phyloP scores from a whole-genome alignment of 495 filamentous ascomycete genomes.

The Barbatosphaeria neglecta region DNA sequence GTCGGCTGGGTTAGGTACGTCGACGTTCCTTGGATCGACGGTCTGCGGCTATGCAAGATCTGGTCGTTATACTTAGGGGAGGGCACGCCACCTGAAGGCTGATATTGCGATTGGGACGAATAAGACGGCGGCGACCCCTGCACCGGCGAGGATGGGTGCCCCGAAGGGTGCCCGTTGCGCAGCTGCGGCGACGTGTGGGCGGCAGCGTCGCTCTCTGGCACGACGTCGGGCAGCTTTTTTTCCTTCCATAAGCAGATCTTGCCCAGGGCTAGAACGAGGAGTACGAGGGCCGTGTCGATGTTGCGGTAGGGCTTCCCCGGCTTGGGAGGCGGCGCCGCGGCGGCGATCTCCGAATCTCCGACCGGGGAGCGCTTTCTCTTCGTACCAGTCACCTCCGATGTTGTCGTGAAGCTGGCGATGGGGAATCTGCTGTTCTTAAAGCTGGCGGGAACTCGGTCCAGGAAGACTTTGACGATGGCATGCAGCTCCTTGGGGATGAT shows the following conservation, averaged over 20 bases:
- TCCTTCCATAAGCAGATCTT: slow-evolving; percentile 62
- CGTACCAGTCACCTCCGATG: slow-evolving; percentile 25
- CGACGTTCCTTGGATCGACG: slow-evolving; percentile 30
- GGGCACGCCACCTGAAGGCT: slow-evolving; percentile 23
- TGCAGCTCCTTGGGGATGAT: slow-evolving; percentile 41
- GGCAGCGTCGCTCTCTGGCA: slow-evolving; percentile 30
- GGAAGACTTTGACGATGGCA: slow-evolving; percentile 36
- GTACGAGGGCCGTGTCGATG: slow-evolving; percentile 62
- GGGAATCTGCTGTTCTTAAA: slow-evolving; percentile 8
- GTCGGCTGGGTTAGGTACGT: neutral
- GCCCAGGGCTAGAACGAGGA: slow-evolving; percentile 76
- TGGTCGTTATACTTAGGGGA: slow-evolving; percentile 37
- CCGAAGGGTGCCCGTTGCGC: slow-evolving; percentile 32
- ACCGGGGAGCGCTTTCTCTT: slow-evolving; percentile 52
- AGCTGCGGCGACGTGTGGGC: slow-evolving; percentile 30
- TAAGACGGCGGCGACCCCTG: slow-evolving; percentile 38
- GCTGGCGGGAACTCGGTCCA: slow-evolving; percentile 26
- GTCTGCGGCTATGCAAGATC: slow-evolving; percentile 23
- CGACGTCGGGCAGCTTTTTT: slow-evolving; percentile 47
- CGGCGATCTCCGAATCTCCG: slow-evolving; percentile 18
- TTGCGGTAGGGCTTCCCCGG: slow-evolving; percentile 41
- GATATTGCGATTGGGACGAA: slow-evolving; percentile 24
- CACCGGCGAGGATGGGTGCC: slow-evolving; percentile 33
- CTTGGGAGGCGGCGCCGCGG: slow-evolving; percentile 19
- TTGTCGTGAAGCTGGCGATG: slow-evolving; percentile 8